Conservation (phyloP, 2,329 filamentous ascomycete genomes). For the Emydomyces testavorans region DNA sequence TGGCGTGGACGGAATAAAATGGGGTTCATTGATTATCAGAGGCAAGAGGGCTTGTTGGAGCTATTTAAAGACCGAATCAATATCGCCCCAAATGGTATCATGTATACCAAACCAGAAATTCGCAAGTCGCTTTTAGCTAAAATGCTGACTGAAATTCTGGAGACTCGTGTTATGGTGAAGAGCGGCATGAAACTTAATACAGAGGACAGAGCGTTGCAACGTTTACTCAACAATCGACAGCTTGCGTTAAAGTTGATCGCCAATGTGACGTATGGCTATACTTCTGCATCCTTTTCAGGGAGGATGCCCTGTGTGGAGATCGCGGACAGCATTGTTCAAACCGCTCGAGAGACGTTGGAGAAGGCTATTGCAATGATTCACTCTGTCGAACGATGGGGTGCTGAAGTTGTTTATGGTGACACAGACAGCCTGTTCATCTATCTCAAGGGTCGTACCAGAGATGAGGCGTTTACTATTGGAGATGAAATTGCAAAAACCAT, state of each 20-base stretch:
- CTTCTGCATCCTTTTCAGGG: slow-evolving; percentile 90
- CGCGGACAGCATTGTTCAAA: slow-evolving; percentile 95
- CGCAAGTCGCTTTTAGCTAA: slow-evolving; percentile 86
- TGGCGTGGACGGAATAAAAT: slow-evolving; percentile 93
- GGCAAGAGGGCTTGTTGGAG: slow-evolving; percentile 61
- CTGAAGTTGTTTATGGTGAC: slow-evolving; percentile 95
- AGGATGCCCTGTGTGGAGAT: slow-evolving; percentile 98
- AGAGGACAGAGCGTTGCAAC: slow-evolving; percentile 72
- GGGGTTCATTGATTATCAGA: slow-evolving; percentile 79
- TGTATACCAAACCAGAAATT: slow-evolving; percentile 77
- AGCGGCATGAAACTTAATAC: slow-evolving; percentile 91
- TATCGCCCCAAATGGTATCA: slow-evolving; percentile 89
- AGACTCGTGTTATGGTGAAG: slow-evolving; percentile 96
- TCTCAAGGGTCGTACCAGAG: slow-evolving; percentile 72
- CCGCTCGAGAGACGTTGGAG: slow-evolving; percentile 85
- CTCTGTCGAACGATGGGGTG: slow-evolving; percentile 73
- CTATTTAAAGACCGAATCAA: slow-evolving; percentile 78
- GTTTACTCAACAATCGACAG: slow-evolving; percentile 83
- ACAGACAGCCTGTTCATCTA: slow-evolving; percentile 92
- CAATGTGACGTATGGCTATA: slow-evolving; percentile 98
- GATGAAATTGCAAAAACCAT: slow-evolving; percentile 81
- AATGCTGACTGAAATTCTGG: slow-evolving; percentile 91
- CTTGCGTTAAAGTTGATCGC: slow-evolving; percentile 89
- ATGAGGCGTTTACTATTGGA: slow-evolving; percentile 84
- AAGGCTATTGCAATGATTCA: slow-evolving; percentile 89